Evolutionary conservation across 768 basidiomycete genomes (phyloP).

Genomic region (Mycena chlorophos): DNA sequence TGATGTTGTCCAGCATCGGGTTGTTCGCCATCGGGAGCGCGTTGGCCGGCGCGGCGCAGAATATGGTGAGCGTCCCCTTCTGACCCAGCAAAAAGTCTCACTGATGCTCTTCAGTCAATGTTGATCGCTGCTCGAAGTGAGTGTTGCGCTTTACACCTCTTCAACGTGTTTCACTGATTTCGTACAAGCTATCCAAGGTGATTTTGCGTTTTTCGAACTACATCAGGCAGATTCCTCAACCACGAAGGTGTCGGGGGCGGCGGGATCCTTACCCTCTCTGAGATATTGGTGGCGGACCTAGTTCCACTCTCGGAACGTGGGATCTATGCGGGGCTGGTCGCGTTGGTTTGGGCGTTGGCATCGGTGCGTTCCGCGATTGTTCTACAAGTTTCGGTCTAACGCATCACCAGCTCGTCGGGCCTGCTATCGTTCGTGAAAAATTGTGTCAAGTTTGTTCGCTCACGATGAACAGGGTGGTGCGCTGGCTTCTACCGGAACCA

Average conservation of each 20-base stretch:
- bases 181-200: conserved; percentile 12
- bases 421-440: conserved; percentile 2
- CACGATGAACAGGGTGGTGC: conserved; percentile 14
- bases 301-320: conserved; percentile 43
- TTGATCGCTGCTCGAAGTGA: conserved; percentile 39
- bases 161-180: not conserved
- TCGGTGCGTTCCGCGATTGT: conserved; percentile 18
- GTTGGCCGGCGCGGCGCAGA: conserved; percentile 41
- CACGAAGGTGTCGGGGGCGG: conserved; percentile 38
- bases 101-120: conserved; percentile 19
- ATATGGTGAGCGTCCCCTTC: conserved; percentile 28
- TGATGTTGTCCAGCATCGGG: conserved; percentile 29
- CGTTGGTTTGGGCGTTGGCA: conserved; percentile 31
- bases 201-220: not conserved
- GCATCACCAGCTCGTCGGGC: conserved; percentile 1
- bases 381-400: not conserved
- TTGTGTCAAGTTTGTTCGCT: not conserved
- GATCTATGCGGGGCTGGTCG: conserved; percentile 31
- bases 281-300: conserved; percentile 42
- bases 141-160: not conserved
- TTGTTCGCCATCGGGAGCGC: conserved; percentile 44
- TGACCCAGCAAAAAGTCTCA: not conserved
- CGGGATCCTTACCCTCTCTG: conserved; percentile 34
- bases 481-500: conserved; percentile 18
- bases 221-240: not conserved